phyloP scores from a whole-genome alignment of 768 basidiomycete species.

The Cubamyces sp. region DNA sequence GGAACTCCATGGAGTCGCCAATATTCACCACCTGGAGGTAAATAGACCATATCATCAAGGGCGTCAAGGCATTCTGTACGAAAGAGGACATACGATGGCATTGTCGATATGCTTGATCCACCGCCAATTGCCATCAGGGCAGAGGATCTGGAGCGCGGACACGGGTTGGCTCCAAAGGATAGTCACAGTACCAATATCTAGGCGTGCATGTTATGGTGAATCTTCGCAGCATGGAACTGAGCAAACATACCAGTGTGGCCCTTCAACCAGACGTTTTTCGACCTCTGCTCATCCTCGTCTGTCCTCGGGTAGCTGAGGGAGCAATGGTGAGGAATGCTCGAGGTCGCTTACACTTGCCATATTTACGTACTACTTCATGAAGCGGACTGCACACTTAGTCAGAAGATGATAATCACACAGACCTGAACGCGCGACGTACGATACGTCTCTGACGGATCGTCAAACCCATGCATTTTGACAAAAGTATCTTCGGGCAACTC shows the following conservation, averaged over 20 bases:
- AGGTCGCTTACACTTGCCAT: too few relatives aligned
- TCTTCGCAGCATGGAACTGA: background rate
- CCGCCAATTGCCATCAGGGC: constrained; percentile 39
- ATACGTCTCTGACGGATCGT: constrained; percentile 41
- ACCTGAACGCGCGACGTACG: constrained; percentile 28
- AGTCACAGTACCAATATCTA: constrained; percentile 32
- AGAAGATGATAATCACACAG: background rate
- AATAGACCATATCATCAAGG: background rate
- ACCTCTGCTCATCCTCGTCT: constrained; percentile 37
- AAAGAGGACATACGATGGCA: constrained; percentile 31
- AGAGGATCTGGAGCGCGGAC: constrained; percentile 38
- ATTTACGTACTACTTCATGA: constrained; percentile 29
- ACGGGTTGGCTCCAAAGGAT: constrained; percentile 44
- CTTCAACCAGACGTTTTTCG: constrained; percentile 41
- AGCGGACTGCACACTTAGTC: constrained; percentile 9
- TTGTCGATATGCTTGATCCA: constrained; percentile 40
- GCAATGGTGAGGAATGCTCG: background rate
- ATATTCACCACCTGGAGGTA: constrained; percentile 43
- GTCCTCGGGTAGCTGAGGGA: constrained; percentile 36
- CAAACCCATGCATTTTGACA: constrained; percentile 44
- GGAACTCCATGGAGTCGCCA: constrained; percentile 41
- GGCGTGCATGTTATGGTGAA: too few relatives aligned
- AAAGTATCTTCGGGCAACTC: constrained; percentile 52
- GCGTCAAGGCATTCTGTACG: background rate
- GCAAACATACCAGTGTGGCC: constrained; percentile 38